phyloP scores from a whole-genome alignment of 345 rosid genomes.

The Melastoma malabathricum region DNA sequence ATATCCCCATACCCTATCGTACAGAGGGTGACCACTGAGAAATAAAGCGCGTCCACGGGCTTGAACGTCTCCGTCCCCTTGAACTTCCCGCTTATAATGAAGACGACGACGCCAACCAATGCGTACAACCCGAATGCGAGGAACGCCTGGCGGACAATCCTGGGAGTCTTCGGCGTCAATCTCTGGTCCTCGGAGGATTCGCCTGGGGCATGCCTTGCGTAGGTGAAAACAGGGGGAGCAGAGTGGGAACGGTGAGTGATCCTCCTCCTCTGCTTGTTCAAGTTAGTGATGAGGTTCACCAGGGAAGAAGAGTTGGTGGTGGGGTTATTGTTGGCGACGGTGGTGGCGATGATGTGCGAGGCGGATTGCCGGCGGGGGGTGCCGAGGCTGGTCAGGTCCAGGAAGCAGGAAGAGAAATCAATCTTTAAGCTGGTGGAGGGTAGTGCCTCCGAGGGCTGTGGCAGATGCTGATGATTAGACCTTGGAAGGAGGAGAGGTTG shows the following conservation, averaged over 20 bases:
- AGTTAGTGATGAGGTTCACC: slow-evolving; percentile 27
- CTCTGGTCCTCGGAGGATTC: slow-evolving; percentile 15
- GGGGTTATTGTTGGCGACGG: slow-evolving; percentile 19
- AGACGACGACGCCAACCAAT: slow-evolving; percentile 20
- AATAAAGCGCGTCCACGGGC: slow-evolving; percentile 54
- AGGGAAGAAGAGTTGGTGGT: slow-evolving; percentile 23
- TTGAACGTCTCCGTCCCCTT: slow-evolving; percentile 25
- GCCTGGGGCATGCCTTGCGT: slow-evolving; percentile 13
- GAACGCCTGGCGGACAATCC: slow-evolving; percentile 42
- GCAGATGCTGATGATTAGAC: slow-evolving; percentile 5
- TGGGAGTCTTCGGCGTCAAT: slow-evolving; percentile 13
- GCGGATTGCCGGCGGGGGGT: slow-evolving; percentile 24
- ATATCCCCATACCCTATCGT: slow-evolving; percentile 64
- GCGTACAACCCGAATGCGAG: slow-evolving; percentile 34
- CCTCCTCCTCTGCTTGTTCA: slow-evolving; percentile 26
- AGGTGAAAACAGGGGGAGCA: slow-evolving; percentile 42
- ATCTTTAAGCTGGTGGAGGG: slow-evolving; percentile 5
- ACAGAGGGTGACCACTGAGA: slow-evolving; percentile 53
- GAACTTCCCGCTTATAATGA: slow-evolving; percentile 20
- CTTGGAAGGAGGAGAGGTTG: slow-evolving; percentile 22
- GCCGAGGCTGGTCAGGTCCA: slow-evolving; percentile 15
- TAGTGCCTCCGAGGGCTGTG: not conserved
- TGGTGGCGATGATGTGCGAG: slow-evolving; percentile 18
- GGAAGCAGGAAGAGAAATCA: slow-evolving; percentile 16
- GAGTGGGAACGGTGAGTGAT: slow-evolving; percentile 33